A percentile compares a stretch with the other conserved stretches of the same genome.
Evolutionary conservation across 306 rosid genomes (phyloP).

Genomic region (Parietaria judaica): DNA sequence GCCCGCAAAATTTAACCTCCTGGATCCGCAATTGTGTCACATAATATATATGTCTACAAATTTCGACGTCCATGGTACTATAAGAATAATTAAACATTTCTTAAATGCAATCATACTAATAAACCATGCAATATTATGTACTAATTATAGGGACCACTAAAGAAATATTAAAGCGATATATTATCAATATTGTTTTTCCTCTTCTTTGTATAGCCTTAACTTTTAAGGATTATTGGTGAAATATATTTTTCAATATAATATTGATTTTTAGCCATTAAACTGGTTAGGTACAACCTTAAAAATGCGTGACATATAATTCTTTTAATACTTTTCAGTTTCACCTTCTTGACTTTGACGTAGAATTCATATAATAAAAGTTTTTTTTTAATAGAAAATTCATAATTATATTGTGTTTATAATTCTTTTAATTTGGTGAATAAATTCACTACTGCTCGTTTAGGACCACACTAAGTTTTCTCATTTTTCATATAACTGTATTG

Average conservation of each 20-base stretch:
- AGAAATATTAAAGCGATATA: not conserved
- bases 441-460: no score
- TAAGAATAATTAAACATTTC: no score
- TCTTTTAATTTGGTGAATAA: no score
- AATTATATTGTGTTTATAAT: not conserved
- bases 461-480: no score
- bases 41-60: no score
- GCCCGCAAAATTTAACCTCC: no score
- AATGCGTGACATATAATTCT: not conserved
- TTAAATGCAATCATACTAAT: no score
- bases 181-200: not conserved
- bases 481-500: no score
- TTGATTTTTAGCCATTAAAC: not conserved
- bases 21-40: no score
- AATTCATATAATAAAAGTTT: not conserved
- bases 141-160: conserved; percentile 2
- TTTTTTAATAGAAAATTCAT: not conserved
- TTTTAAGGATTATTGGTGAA: not conserved
- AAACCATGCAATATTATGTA: not conserved
- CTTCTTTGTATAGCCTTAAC: not conserved
- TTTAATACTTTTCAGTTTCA: not conserved
- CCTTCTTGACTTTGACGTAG: not conserved
- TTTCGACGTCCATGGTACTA: no score
- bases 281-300: conserved; percentile 2
- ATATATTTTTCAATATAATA: not conserved